Percentiles rank a stretch among this genome's conserved stretches.
Evolutionary conservation across 805 yeast genomes (phyloP).

Genomic region (Nakazawaea pomicola): DNA sequence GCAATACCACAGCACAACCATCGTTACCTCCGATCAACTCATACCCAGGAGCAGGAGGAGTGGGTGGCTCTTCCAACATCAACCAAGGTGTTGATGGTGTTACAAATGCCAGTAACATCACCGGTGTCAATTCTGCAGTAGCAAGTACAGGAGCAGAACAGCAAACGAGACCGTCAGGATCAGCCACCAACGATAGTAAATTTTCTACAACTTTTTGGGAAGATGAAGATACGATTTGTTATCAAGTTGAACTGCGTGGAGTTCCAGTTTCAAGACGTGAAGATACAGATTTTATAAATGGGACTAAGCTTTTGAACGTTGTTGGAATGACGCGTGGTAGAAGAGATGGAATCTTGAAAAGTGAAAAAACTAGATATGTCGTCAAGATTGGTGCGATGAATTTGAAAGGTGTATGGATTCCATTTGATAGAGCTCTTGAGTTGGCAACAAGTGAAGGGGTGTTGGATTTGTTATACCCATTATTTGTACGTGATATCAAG

Average conservation of each 20-base stretch:
- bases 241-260: conserved; percentile 80
- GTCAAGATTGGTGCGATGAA: conserved; percentile 87
- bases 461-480: conserved; percentile 58
- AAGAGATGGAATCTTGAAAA: conserved; percentile 77
- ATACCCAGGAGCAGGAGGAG: too few relatives aligned
- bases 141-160: background rate
- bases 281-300: conserved; percentile 81
- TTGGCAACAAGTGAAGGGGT: conserved; percentile 81
- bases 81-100: too few relatives aligned
- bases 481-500: conserved; percentile 72
- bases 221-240: conserved; percentile 79
- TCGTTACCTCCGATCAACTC: background rate
- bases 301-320: conserved; percentile 76
- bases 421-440: conserved; percentile 75
- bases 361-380: conserved; percentile 72
- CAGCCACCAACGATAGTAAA: too few relatives aligned
- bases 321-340: conserved; percentile 87
- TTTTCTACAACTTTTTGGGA: conserved; percentile 49
- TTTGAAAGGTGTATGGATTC: conserved; percentile 87
- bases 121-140: background rate
- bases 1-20: too few relatives aligned
- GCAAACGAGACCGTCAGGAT: background rate
- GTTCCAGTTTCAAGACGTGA: conserved; percentile 80
- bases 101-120: too few relatives aligned
- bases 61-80: too few relatives aligned